Conservation (phyloP, 2,329 filamentous ascomycete species). For the Aphanocladium album region DNA sequence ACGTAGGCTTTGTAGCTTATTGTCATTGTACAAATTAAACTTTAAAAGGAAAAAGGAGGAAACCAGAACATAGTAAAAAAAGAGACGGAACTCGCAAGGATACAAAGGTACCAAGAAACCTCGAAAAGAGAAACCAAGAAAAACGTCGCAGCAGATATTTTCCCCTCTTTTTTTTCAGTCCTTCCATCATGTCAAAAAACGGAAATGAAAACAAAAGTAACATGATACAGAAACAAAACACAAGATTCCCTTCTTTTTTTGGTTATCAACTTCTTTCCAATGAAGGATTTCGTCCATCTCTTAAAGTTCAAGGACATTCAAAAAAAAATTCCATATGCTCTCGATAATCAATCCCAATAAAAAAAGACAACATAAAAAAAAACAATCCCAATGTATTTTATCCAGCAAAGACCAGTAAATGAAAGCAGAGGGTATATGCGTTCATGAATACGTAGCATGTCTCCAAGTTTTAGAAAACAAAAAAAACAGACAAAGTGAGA, state of each 20-base stretch:
- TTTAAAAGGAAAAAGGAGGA: conserved; percentile 1
- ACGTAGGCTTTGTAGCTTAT: neutral
- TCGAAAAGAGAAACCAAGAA: too few relatives aligned
- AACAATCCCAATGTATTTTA: conserved; percentile 8
- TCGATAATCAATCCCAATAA: neutral
- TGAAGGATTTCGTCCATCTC: neutral
- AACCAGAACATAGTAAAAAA: conserved; percentile 2
- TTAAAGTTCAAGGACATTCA: conserved; percentile 5
- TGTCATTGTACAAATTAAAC: conserved; percentile 9
- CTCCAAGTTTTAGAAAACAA: neutral
- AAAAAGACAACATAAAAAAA: conserved; percentile 8
- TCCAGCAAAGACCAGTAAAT: conserved; percentile 12
- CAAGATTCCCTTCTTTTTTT: neutral
- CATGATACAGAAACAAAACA: neutral
- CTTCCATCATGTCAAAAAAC: neutral
- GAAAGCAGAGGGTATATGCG: conserved; percentile 28
- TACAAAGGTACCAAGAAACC: neutral
- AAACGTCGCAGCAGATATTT: neutral
- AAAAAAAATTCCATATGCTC: conserved; percentile 1
- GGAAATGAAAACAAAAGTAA: too few relatives aligned
- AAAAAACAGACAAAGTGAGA: conserved; percentile 2
- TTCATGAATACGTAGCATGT: conserved; percentile 25
- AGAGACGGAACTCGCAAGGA: neutral
- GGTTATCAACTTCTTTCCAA: conserved; percentile 5
- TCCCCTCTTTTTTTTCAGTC: neutral